A percentile compares a stretch with the other conserved stretches of the same genome.
Evolutionary conservation across 176 grass and related monocot species (phyloP).

Genomic region (Musa troglodytarum): DNA sequence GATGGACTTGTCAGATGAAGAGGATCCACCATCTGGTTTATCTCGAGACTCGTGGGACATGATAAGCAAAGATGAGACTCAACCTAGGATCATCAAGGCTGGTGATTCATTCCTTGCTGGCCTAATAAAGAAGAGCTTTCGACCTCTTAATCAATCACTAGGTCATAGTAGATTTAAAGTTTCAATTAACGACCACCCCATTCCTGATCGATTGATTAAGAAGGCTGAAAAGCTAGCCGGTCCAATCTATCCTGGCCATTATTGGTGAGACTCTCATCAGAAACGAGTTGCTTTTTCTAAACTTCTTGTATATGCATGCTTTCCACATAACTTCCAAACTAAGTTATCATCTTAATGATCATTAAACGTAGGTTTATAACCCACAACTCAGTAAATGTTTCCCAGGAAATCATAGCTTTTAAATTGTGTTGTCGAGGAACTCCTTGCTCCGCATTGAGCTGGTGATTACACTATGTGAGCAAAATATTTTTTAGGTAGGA

Average conservation of each 20-base stretch:
- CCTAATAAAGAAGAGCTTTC: slow-evolving; percentile 90
- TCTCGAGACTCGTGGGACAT: slow-evolving; percentile 40
- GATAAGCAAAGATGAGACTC: slow-evolving; percentile 28
- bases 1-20: slow-evolving; percentile 44
- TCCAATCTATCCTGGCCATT: slow-evolving; percentile 74
- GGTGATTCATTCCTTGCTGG: slow-evolving; percentile 72
- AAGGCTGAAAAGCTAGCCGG: slow-evolving; percentile 92
- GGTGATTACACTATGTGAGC: too few species aligned
- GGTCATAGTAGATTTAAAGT: slow-evolving; percentile 51
- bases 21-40: slow-evolving; percentile 38
- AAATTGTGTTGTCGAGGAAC: too few species aligned
- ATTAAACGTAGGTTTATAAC: neutral
- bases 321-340: neutral
- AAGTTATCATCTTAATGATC: neutral
- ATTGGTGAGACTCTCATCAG: slow-evolving; percentile 44
- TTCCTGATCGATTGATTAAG: slow-evolving; percentile 51
- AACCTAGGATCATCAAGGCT: slow-evolving; percentile 32
- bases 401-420: neutral
- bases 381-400: neutral
- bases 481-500: too few species aligned
- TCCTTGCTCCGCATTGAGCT: too few species aligned
- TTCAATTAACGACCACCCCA: slow-evolving; percentile 72
- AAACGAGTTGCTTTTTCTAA: neutral
- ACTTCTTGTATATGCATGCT: neutral
- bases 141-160: slow-evolving; percentile 38